Evolutionary conservation across 305 asterid species (phyloP).

Genomic region (Fraxinus angustifolia): DNA sequence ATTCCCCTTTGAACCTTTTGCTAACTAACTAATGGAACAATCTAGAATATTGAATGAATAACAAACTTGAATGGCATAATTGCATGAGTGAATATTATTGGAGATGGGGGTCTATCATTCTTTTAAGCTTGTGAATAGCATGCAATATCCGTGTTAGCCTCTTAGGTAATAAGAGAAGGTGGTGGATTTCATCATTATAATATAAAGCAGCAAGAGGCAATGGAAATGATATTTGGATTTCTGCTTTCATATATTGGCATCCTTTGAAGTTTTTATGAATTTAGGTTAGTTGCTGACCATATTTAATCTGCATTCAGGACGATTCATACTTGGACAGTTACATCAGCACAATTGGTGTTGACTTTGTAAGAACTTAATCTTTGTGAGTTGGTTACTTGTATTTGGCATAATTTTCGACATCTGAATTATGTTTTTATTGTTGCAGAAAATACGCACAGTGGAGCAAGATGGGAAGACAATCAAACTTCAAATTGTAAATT

Average conservation of each 20-base stretch:
- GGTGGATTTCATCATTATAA: not conserved
- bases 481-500: slow-evolving; percentile 43
- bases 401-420: not conserved
- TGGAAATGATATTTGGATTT: not conserved
- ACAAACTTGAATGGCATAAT: too few species aligned
- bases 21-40: too few species aligned
- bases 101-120: too few species aligned
- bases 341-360: slow-evolving; percentile 85
- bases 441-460: slow-evolving; percentile 67
- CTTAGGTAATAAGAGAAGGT: not conserved
- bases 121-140: not conserved
- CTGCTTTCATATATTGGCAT: not conserved
- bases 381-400: slow-evolving; percentile 8
- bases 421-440: slow-evolving; percentile 15
- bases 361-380: slow-evolving; percentile 51
- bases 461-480: slow-evolving; percentile 50
- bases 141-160: not conserved
- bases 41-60: too few species aligned
- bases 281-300: not conserved
- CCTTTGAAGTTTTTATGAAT: slow-evolving; percentile 1
- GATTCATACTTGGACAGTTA: slow-evolving; percentile 78
- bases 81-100: too few species aligned
- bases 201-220: not conserved
- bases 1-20: too few species aligned
- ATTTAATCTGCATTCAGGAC: slow-evolving; percentile 41